Evolutionary conservation across 1,139 yeast genomes (phyloP), one percentile per base, ranked within the genome.

Genomic region (Zygoascus hellenicus): DNA sequence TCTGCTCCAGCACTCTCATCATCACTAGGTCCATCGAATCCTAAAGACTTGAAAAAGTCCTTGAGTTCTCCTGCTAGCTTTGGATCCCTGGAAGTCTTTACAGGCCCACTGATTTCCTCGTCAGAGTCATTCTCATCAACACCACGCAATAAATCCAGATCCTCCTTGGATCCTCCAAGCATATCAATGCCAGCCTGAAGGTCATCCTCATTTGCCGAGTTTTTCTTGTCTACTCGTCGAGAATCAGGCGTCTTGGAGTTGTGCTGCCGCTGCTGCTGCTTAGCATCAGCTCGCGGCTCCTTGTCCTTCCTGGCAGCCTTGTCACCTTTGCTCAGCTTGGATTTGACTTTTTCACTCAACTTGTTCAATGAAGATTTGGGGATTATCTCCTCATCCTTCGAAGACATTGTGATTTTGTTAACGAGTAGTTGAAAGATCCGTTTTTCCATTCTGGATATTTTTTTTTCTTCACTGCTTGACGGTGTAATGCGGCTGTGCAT

Each of bases 161-260:
- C 90, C 28, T 75, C 87, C 53, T 79, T 83, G 15, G 81, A 70
- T 9, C 89, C 92, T 19, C 90, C 90, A 17, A 83, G 66, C 5
- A 75, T 75, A 40, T 53, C 55, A 38, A 62, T 49, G 34, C 58
- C 65, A 43, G 51, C 47, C 47, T 54, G 44, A 30, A 56, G 37
- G 10, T 46, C 48, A 28, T 51, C 58, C 13, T 45, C 45, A n/a
- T 28, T 40, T 16, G 11, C 29, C 35, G 38, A n/a, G 16, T 36
- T 38, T 19, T 40, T 38, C 17, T 42, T 36, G 17, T 42, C 36
- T 4, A 5, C 14, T 2, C 30, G 16, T 17, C 30, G 30, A 7
- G 16, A 9, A 9, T 35, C 26, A 16, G 16, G 11, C 16, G 11
- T 50, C 45, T 14, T 14, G n/a, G 32, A 19, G 13, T n/a, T n/a